Evolutionary conservation across 83 land plant species (phyloP).

Genomic region (Picea mariana): DNA sequence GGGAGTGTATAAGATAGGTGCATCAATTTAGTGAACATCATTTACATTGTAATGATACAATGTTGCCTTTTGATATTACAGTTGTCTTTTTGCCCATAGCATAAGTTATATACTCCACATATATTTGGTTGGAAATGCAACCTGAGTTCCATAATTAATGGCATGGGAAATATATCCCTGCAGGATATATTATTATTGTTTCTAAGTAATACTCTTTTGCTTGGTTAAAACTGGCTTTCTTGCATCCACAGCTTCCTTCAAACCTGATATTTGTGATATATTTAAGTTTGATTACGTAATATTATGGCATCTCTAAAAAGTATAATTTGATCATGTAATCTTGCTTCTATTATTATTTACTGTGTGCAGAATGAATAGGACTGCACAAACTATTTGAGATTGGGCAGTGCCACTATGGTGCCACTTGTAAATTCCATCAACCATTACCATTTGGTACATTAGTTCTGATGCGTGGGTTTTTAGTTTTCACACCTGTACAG

Average conservation of each 20-base stretch:
- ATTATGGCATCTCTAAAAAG: neutral
- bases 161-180: neutral
- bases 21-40: neutral
- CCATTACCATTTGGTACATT: conserved; percentile 75
- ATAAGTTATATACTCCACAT: neutral
- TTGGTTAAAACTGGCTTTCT: neutral
- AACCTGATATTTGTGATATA: neutral
- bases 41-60: too few species aligned
- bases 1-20: neutral
- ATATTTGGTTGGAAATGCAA: neutral
- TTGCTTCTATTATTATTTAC: neutral
- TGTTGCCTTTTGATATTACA: too few species aligned
- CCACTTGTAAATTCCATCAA: conserved; percentile 62
- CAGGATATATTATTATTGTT: too few species aligned
- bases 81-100: too few species aligned
- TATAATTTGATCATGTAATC: neutral
- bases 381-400: conserved; percentile 86
- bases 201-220: neutral
- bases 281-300: too few species aligned
- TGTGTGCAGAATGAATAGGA: conserved; percentile 73
- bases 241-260: neutral
- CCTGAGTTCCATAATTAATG: neutral
- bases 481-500: too few species aligned
- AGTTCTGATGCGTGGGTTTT: conserved; percentile 55
- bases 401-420: conserved; percentile 70